Conservation (phyloP, 257 asterid genomes). For the Osmanthus fragrans region DNA sequence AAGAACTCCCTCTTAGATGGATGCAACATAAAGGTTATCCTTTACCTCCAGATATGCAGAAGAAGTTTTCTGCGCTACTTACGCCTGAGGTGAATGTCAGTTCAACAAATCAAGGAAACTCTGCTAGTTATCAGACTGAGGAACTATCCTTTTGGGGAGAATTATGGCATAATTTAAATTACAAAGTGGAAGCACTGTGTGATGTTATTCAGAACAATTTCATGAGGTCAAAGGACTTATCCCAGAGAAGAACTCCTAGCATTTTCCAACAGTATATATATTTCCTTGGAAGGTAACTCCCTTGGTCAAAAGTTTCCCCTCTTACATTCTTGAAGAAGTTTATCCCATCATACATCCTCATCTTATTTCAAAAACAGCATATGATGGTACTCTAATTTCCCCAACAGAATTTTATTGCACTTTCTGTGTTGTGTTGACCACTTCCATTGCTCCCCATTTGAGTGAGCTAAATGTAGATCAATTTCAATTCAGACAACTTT, state of each 20-base stretch:
- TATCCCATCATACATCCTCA: not conserved
- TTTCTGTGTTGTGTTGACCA: not conserved
- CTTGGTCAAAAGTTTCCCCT: not conserved
- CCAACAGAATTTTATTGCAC: not conserved
- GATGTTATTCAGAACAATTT: conserved; percentile 58
- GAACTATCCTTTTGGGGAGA: conserved; percentile 65
- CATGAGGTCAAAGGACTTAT: conserved; percentile 69
- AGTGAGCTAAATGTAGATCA: not conserved
- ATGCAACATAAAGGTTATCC: conserved; percentile 80
- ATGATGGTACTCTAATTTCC: not conserved
- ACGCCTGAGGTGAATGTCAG: conserved; percentile 29
- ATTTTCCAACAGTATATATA: conserved; percentile 59
- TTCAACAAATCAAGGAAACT: conserved; percentile 35
- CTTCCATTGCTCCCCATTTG: not conserved
- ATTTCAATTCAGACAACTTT: not conserved
- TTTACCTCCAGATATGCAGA: conserved; percentile 69
- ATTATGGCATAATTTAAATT: conserved; percentile 60
- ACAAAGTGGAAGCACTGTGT: conserved; percentile 48
- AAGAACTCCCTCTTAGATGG: conserved; percentile 90
- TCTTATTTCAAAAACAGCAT: not conserved
- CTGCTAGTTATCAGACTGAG: conserved; percentile 35
- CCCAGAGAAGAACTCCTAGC: conserved; percentile 68
- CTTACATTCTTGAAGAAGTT: not conserved
- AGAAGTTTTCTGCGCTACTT: conserved; percentile 29
- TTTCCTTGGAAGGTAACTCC: conserved; percentile 73